phyloP scores from a whole-genome alignment of 2,329 filamentous ascomycete genomes.

The Arachnopeziza araneosa region DNA sequence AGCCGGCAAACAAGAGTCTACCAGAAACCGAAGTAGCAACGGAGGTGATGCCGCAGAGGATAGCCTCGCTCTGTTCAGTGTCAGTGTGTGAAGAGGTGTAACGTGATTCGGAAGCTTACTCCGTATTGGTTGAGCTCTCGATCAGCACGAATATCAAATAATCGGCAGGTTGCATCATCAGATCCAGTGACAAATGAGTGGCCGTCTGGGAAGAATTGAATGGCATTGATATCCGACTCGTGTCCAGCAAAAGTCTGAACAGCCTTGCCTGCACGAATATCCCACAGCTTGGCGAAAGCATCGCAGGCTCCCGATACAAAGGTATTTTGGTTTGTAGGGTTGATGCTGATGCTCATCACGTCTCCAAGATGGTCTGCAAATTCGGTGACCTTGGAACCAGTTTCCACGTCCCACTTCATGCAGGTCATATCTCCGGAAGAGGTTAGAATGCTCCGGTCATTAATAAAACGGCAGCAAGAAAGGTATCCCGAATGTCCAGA shows the following conservation, averaged over 20 bases:
- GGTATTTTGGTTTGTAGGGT: slow-evolving; percentile 97
- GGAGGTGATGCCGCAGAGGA: slow-evolving; percentile 95
- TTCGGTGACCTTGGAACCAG: slow-evolving; percentile 92
- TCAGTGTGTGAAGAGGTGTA: slow-evolving; percentile 17
- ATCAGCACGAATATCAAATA: slow-evolving; percentile 97
- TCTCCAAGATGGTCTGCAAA: slow-evolving; percentile 98
- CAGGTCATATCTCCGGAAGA: slow-evolving; percentile 99
- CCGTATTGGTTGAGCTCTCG: slow-evolving; percentile 67
- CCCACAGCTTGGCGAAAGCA: slow-evolving; percentile 97
- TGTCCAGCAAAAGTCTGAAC: slow-evolving; percentile 98
- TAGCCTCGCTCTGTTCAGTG: slow-evolving; percentile 75
- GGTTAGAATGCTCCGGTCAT: slow-evolving; percentile 94
- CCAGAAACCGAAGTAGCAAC: slow-evolving; percentile 97
- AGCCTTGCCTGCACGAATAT: slow-evolving; percentile 95
- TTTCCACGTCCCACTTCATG: slow-evolving; percentile 99
- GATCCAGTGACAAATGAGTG: slow-evolving; percentile 98
- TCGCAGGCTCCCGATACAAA: slow-evolving; percentile 99
- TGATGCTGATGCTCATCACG: slow-evolving; percentile 99
- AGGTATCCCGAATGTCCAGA: slow-evolving; percentile 97
- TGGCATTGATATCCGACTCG: slow-evolving; percentile 98
- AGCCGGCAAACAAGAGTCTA: slow-evolving; percentile 89
- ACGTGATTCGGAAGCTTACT: slow-evolving; percentile 39
- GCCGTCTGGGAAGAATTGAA: slow-evolving; percentile 98
- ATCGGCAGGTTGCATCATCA: slow-evolving; percentile 92
- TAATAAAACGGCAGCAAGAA: slow-evolving; percentile 98